Conservation (phyloP, 1,139 yeast species). For the Suhomyces guaymorum region DNA sequence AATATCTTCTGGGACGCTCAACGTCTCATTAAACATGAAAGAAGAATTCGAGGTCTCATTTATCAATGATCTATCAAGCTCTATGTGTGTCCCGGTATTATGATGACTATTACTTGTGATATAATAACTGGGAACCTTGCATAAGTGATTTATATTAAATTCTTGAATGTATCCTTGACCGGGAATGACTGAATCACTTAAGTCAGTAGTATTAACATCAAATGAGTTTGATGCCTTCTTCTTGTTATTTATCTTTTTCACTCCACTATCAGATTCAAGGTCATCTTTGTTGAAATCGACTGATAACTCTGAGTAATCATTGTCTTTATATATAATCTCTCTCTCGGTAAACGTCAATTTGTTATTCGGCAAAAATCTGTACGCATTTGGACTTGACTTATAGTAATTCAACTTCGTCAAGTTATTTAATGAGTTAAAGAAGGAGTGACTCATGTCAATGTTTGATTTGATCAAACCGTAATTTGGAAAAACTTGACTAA, state of each 20-base stretch:
- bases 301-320: constrained; percentile 33
- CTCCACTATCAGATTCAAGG: no score
- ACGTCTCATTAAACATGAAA: constrained; percentile 25
- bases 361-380: constrained; percentile 28
- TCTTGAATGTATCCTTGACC: constrained; percentile 51
- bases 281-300: no score
- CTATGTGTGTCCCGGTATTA: constrained; percentile 3
- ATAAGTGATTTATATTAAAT: constrained; percentile 42
- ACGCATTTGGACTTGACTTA: constrained; percentile 24
- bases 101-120: constrained; percentile 31
- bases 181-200: constrained; percentile 43
- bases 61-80: constrained; percentile 20
- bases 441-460: constrained; percentile 34
- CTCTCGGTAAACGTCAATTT: constrained; percentile 35
- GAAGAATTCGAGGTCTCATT: constrained; percentile 25
- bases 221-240: constrained; percentile 35
- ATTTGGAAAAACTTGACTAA: constrained; percentile 46
- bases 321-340: constrained; percentile 31
- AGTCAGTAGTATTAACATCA: constrained; percentile 45
- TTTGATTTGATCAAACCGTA: constrained; percentile 37
- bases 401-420: constrained; percentile 41
- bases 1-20: constrained; percentile 36
- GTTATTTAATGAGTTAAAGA: constrained; percentile 39
- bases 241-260: constrained; percentile 36
- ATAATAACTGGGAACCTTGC: constrained; percentile 48